Conservation (phyloP, 352 stramenopile genomes). For the Phytophthora tentaculata region DNA sequence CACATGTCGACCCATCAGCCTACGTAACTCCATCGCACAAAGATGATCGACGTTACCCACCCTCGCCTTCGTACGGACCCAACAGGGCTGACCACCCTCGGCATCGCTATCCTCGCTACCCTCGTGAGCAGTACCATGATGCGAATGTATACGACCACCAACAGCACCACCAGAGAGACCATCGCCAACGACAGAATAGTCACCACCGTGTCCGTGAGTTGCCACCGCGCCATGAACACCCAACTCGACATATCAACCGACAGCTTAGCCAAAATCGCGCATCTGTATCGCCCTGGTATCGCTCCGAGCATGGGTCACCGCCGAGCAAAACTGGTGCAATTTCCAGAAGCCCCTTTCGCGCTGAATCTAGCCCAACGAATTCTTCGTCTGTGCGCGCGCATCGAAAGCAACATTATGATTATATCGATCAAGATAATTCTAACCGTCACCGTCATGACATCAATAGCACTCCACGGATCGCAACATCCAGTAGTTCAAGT, state of each 20-base stretch:
- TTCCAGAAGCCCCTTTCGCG: constrained; percentile 16
- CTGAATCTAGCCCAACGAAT: constrained; percentile 2
- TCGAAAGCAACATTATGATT: constrained; percentile 16
- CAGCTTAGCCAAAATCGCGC: constrained; percentile 10
- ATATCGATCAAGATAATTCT: constrained; percentile 7
- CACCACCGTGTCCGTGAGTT: constrained; percentile 24
- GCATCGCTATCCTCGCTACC: constrained; percentile 24
- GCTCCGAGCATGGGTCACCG: constrained; percentile 12
- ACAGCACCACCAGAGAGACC: constrained; percentile 16
- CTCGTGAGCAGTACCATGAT: constrained; percentile 26
- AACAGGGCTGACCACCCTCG: constrained; percentile 6
- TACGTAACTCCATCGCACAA: constrained; percentile 29
- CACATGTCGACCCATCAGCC: constrained; percentile 35
- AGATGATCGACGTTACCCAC: constrained; percentile 21
- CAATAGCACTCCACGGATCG: constrained; percentile 18
- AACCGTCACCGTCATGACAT: constrained; percentile 3
- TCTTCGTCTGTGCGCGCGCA: constrained; percentile 11
- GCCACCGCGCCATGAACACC: constrained; percentile 16
- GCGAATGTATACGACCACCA: constrained; percentile 20
- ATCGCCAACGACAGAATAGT: constrained; percentile 17
- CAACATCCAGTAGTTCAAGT: constrained; percentile 4
- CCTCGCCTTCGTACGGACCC: constrained; percentile 4
- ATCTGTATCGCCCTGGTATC: constrained; percentile 24
- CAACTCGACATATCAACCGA: constrained; percentile 13
- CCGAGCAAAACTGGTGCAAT: constrained; percentile 11